A percentile compares a stretch with the other conserved stretches of the same genome.
These are phyloP conservation scores for Lentinula sp. DNA, from an alignment of 768 basidiomycete genomes.

Conservation along the genomic window DNA sequence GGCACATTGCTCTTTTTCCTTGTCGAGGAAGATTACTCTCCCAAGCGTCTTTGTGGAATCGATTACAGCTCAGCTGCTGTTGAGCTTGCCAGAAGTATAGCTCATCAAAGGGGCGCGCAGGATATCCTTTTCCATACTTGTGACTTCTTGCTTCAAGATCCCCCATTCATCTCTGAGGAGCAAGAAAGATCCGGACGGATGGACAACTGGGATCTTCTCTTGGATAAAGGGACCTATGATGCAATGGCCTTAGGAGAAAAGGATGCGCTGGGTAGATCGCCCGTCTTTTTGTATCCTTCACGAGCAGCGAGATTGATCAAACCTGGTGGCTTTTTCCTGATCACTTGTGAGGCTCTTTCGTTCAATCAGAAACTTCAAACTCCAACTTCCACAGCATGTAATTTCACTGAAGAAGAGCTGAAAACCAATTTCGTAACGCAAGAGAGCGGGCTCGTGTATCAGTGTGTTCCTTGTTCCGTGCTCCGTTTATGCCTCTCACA, in stretches of 20 bases:
- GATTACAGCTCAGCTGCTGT: slow-evolving; percentile 78
- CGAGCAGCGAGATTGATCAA: slow-evolving; percentile 52
- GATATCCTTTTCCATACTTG: slow-evolving; percentile 51
- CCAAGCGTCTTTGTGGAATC: slow-evolving; percentile 50
- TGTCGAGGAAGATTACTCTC: slow-evolving; percentile 56
- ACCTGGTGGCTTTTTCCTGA: slow-evolving; percentile 65
- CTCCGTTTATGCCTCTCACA: not conserved
- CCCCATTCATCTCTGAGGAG: slow-evolving; percentile 24
- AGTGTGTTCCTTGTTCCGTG: slow-evolving; percentile 33
- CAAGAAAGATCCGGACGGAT: slow-evolving; percentile 11
- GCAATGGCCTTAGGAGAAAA: slow-evolving; percentile 71
- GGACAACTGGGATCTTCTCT: slow-evolving; percentile 60
- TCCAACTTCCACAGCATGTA: slow-evolving; percentile 54
- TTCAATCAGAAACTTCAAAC: not conserved
- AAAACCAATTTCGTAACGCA: slow-evolving; percentile 41
- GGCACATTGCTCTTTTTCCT: slow-evolving; percentile 72
- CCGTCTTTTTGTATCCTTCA: slow-evolving; percentile 53
- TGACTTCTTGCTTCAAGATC: slow-evolving; percentile 60
- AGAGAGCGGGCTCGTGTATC: slow-evolving; percentile 49
- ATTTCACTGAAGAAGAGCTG: slow-evolving; percentile 79
- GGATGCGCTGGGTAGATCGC: slow-evolving; percentile 44
- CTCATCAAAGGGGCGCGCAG: slow-evolving; percentile 30
- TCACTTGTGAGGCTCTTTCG: slow-evolving; percentile 53
- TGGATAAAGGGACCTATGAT: slow-evolving; percentile 90
- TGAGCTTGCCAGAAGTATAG: slow-evolving; percentile 53